Conservation (phyloP, 2,329 filamentous ascomycete species). For the Alternaria dauci region DNA sequence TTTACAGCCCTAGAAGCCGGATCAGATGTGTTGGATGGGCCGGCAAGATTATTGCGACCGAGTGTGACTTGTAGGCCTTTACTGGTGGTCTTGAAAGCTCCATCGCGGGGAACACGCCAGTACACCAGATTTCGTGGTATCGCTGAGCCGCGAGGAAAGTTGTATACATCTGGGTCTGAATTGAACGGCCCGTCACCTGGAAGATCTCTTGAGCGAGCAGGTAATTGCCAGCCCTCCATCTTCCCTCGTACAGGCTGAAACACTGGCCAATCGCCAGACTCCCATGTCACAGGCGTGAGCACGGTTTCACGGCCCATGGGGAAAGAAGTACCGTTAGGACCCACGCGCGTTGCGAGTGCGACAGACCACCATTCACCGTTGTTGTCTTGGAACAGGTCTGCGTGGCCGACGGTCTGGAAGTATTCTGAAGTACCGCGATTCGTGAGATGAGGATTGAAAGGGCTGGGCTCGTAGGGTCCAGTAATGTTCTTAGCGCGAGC, state of each 20-base stretch:
- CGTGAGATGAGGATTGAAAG: constrained; percentile 45
- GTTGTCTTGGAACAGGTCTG: constrained; percentile 39
- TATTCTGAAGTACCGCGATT: constrained; percentile 48
- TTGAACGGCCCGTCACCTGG: constrained; percentile 52
- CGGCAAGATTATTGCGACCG: constrained; percentile 62
- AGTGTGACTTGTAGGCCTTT: constrained; percentile 50
- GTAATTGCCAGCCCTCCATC: constrained; percentile 55
- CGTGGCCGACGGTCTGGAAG: constrained; percentile 43
- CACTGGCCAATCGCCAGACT: constrained; percentile 54
- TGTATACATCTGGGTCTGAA: constrained; percentile 54
- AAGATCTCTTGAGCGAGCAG: constrained; percentile 44
- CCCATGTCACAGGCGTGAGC: constrained; percentile 37
- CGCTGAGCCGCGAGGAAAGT: constrained; percentile 55
- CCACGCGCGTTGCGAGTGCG: constrained; percentile 36
- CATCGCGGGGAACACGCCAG: constrained; percentile 52
- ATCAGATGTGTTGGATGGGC: constrained; percentile 53
- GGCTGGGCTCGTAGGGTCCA: constrained; percentile 47
- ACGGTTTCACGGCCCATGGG: constrained; percentile 44
- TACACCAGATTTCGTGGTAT: constrained; percentile 62
- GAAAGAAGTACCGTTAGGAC: constrained; percentile 16
- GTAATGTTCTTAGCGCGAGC: constrained; percentile 44
- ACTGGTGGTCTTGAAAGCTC: constrained; percentile 7
- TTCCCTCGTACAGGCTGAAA: constrained; percentile 53
- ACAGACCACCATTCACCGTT: constrained; percentile 37
- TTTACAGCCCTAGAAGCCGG: constrained; percentile 57